phyloP scores from a whole-genome alignment of 140 eudicot genomes.

The Bidens hawaiensis region DNA sequence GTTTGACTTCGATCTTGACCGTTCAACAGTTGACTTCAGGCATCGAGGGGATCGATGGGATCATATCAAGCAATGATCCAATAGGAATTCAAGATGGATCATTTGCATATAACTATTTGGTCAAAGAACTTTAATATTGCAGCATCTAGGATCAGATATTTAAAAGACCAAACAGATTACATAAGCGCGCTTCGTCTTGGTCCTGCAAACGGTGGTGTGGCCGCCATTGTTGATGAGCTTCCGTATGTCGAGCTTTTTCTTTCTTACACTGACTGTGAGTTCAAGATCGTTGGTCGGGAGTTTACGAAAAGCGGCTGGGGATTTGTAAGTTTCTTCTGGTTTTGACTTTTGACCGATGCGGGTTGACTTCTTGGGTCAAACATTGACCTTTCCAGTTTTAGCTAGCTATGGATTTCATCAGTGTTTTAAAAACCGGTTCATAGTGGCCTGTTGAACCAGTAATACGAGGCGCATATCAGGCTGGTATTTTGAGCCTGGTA shows the following conservation, averaged over 20 bases:
- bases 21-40: constrained; percentile 73
- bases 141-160: constrained; percentile 50
- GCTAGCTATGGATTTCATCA: too few relatives aligned
- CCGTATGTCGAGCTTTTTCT: constrained; percentile 79
- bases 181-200: constrained; percentile 55
- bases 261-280: constrained; percentile 49
- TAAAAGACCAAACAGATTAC: constrained; percentile 57
- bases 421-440: too few relatives aligned
- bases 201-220: constrained; percentile 81
- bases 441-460: too few relatives aligned
- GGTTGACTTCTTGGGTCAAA: background rate
- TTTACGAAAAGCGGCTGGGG: constrained; percentile 99
- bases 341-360: constrained; percentile 3
- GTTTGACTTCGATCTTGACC: constrained; percentile 96
- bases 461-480: too few relatives aligned
- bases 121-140: constrained; percentile 65
- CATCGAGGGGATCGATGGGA: constrained; percentile 73
- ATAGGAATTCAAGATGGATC: constrained; percentile 95
- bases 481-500: too few relatives aligned
- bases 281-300: constrained; percentile 75
- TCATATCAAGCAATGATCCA: constrained; percentile 67
- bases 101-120: constrained; percentile 68
- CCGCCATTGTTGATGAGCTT: constrained; percentile 91
- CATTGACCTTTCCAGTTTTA: too few relatives aligned
- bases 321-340: constrained; percentile 73